Conservation (phyloP, 805 yeast genomes). For the Danielia reshetovae region DNA sequence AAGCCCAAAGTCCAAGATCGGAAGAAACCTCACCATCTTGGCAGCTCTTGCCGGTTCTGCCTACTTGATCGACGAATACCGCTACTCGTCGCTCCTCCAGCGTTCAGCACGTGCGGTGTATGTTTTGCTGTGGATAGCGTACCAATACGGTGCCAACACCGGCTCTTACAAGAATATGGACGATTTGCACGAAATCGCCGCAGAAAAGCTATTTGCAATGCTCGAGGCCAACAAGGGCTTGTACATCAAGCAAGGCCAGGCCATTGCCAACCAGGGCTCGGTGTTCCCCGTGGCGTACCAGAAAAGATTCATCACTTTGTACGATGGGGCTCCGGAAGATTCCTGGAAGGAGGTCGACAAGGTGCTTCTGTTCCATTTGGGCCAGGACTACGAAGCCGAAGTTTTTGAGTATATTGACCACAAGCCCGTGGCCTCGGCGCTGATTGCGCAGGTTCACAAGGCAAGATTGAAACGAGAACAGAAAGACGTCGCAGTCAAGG, state of each 20-base stretch:
- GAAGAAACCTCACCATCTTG: neutral
- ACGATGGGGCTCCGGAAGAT: conserved; percentile 67
- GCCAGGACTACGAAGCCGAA: conserved; percentile 35
- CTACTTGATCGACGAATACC: conserved; percentile 32
- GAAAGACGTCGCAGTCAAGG: conserved; percentile 57
- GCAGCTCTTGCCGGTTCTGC: conserved; percentile 10
- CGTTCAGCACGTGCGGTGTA: conserved; percentile 52
- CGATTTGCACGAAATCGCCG: conserved; percentile 55
- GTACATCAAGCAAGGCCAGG: conserved; percentile 76
- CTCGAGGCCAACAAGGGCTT: conserved; percentile 39
- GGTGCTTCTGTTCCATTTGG: conserved; percentile 38
- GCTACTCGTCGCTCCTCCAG: conserved; percentile 46
- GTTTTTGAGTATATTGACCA: conserved; percentile 47
- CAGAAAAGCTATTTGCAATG: conserved; percentile 35
- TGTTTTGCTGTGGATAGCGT: conserved; percentile 47
- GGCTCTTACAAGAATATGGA: conserved; percentile 36
- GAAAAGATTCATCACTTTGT: conserved; percentile 50
- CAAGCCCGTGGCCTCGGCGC: conserved; percentile 68
- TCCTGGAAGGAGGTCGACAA: conserved; percentile 44
- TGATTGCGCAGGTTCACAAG: conserved; percentile 67
- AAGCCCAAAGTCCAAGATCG: too few relatives aligned
- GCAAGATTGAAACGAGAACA: conserved; percentile 44
- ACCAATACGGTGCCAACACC: conserved; percentile 51
- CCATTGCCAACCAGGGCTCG: conserved; percentile 70
- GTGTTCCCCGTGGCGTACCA: conserved; percentile 65